These are phyloP conservation scores for Heterobasidion parviporum DNA, from an alignment of 1,284 basidiomycete genomes.

Conservation along the genomic window DNA sequence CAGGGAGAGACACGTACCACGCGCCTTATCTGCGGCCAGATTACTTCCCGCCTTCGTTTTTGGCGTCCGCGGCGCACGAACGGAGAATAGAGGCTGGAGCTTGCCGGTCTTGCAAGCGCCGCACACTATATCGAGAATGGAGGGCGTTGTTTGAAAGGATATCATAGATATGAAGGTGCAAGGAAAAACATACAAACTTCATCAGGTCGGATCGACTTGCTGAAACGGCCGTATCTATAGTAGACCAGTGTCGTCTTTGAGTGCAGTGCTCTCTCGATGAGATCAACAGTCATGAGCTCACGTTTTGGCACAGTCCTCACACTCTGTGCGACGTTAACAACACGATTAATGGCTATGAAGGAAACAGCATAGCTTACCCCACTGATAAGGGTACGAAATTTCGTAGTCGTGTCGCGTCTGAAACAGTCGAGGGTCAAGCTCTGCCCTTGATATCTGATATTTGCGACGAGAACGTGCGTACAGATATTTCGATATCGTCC, in stretches of 20 bases:
- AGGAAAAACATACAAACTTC: constrained; percentile 42
- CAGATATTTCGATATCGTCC: constrained; percentile 67
- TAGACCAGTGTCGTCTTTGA: no score
- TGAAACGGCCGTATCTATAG: constrained; percentile 66
- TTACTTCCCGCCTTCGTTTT: neutral
- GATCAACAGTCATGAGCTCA: constrained; percentile 17
- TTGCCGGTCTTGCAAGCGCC: constrained; percentile 44
- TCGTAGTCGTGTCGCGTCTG: constrained; percentile 72
- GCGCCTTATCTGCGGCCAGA: neutral
- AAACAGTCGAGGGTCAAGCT: neutral
- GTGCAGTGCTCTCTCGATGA: no score
- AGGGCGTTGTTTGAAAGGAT: neutral
- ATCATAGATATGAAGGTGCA: neutral
- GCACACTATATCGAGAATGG: constrained; percentile 28
- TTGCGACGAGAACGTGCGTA: constrained; percentile 22
- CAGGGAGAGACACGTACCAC: neutral
- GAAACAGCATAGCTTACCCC: constrained; percentile 42
- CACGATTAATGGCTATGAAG: neutral
- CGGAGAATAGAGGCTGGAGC: constrained; percentile 45
- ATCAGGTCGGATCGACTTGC: constrained; percentile 66
- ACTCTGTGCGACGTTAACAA: constrained; percentile 34
- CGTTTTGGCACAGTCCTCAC: constrained; percentile 59
- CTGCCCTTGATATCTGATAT: no score
- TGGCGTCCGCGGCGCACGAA: neutral
- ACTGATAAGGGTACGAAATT: constrained; percentile 69